A percentile compares a stretch with the other conserved stretches of the same genome.
These are phyloP conservation scores for Dactylorhiza incarnata DNA, from an alignment of 106 monocot genomes.

Conservation along the genomic window DNA sequence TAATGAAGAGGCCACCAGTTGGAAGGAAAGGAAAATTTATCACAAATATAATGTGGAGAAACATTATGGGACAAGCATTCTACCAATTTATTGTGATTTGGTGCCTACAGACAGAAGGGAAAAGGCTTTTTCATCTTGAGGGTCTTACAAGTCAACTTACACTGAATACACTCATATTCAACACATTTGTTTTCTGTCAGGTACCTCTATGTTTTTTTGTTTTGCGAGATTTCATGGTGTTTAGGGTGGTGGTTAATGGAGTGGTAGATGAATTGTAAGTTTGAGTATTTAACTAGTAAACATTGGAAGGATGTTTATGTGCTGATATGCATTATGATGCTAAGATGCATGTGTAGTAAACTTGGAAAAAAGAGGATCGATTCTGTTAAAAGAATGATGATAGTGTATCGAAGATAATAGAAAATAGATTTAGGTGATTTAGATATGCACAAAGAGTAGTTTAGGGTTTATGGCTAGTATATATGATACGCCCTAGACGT, in stretches of 20 bases:
- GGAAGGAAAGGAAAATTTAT: slow-evolving; percentile 49
- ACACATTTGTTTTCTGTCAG: slow-evolving; percentile 69
- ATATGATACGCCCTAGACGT: too few species aligned
- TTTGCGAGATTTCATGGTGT: not conserved
- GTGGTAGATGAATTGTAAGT: not conserved
- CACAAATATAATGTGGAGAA: slow-evolving; percentile 59
- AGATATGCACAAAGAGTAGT: too few species aligned
- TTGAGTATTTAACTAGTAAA: not conserved
- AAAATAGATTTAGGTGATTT: too few species aligned
- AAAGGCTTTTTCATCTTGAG: slow-evolving; percentile 27
- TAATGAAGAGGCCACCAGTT: slow-evolving; percentile 48
- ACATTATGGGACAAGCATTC: slow-evolving; percentile 44
- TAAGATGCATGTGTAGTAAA: too few species aligned
- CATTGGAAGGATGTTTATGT: not conserved
- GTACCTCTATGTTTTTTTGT: slow-evolving; percentile 13
- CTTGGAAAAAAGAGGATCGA: too few species aligned
- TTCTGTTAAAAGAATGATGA: too few species aligned
- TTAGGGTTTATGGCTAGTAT: too few species aligned
- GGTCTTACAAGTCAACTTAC: slow-evolving; percentile 31
- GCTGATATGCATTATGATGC: not conserved
- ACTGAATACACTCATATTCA: slow-evolving; percentile 57
- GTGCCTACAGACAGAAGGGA: slow-evolving; percentile 42
- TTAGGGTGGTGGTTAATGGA: not conserved
- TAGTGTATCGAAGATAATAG: too few species aligned
- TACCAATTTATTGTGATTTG: slow-evolving; percentile 53